Base-by-base conservation (phyloP, 768 basidiomycete species). In the Boletus barrowsii region DNA sequence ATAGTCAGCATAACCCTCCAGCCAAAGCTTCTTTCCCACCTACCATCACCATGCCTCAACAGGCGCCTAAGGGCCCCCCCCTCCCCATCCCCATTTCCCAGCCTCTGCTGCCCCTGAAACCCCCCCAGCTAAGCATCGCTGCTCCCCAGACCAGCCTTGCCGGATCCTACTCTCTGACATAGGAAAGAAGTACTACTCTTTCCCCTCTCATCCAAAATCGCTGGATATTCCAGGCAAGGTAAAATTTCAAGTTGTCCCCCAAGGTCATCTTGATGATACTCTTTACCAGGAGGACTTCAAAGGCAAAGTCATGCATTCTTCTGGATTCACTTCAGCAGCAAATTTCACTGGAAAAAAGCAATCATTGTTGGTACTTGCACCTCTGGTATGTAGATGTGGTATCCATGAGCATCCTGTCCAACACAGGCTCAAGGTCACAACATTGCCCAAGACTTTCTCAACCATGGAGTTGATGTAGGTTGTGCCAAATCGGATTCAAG, bases 281-380 rank as follows among this genome's bases (percentile, higher is more conserved):
- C 5, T 3, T 13, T 39, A 2, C 0, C 43, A 80, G 77, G 78
- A 76, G 26, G 62, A 62, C 10, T 88, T 82, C 71, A 79, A 79
- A 58, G 87, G 87, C 5, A 63, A 75, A 41, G 57, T 75, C 2
- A 39, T 80, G 2, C 87, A 88, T 63, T 83, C 86, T 0, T 72
- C 73, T 1, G 56, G 75, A 18, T 81, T 82, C 65, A 78, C 74
- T 20, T 71, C 72, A 5, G 81, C 81, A 0, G 56, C 68, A 1
- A 79, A 78, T 32, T 78, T 80, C 60, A 53, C 69, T 8, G 84
- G 84, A 87, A 87, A 73, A 86, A 82, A 59, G 84, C 79, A 5
- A 73, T 87, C 2, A 73, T 88, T 18, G 73, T 89, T 4, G 86
- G 87, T 15, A 79, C 86, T 17, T 82, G 83, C 40, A 84, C 80